These are phyloP conservation scores for Diddensiella transvaalensis DNA, from an alignment of 805 yeast species.

Conservation along the genomic window DNA sequence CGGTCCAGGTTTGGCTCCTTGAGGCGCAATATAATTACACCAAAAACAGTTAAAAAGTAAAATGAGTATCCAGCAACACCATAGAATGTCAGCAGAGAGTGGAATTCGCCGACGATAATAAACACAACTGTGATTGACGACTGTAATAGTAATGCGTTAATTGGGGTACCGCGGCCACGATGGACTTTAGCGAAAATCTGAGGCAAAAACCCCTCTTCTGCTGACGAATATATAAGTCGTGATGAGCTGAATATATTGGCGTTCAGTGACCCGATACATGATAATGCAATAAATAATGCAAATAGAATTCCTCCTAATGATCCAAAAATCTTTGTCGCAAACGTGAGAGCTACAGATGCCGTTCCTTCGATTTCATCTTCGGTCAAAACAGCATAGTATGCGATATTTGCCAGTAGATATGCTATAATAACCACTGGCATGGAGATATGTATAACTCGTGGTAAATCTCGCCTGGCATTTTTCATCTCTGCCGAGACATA, in stretches of 20 bases:
- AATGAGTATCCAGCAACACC: conserved; percentile 36
- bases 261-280: conserved; percentile 41
- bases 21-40: conserved; percentile 35
- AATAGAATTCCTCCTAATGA: conserved; percentile 29
- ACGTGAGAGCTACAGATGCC: conserved; percentile 36
- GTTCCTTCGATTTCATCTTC: conserved; percentile 43
- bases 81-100: conserved; percentile 36
- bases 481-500: conserved; percentile 41
- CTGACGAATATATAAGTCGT: conserved; percentile 36
- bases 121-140: conserved; percentile 30
- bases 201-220: conserved; percentile 35
- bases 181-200: conserved; percentile 25
- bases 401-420: conserved; percentile 35
- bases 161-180: conserved; percentile 30
- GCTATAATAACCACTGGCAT: conserved; percentile 39
- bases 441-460: conserved; percentile 37
- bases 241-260: conserved; percentile 38
- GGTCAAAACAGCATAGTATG: conserved; percentile 68
- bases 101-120: conserved; percentile 37
- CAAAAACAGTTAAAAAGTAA: conserved; percentile 36
- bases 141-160: conserved; percentile 35
- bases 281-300: conserved; percentile 35
- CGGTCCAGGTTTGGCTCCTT: conserved; percentile 35
- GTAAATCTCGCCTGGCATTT: conserved; percentile 35
- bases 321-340: conserved; percentile 33